These are phyloP conservation scores for Cyathus striatus DNA, from an alignment of 768 basidiomycete species.

Conservation along the genomic window DNA sequence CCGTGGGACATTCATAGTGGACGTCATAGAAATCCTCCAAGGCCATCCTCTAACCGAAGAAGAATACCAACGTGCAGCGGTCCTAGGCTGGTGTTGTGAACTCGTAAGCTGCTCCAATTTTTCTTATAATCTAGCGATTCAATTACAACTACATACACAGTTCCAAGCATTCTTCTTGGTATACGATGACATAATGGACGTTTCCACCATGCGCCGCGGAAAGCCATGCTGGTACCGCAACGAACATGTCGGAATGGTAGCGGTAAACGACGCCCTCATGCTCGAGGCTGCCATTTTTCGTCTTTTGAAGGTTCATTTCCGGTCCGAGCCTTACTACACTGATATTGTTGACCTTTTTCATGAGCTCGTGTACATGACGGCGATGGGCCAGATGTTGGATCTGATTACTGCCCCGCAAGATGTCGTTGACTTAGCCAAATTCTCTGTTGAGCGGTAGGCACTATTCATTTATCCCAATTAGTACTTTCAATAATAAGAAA, in stretches of 20 bases:
- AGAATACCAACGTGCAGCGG: slow-evolving; percentile 84
- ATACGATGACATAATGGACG: slow-evolving; percentile 97
- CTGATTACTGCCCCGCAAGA: slow-evolving; percentile 94
- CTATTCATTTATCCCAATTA: not conserved
- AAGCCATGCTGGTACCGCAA: slow-evolving; percentile 93
- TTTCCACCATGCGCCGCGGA: slow-evolving; percentile 85
- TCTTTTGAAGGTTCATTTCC: slow-evolving; percentile 85
- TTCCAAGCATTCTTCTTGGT: slow-evolving; percentile 98
- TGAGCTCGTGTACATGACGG: slow-evolving; percentile 87
- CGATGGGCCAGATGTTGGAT: slow-evolving; percentile 95
- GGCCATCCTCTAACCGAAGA: slow-evolving; percentile 68
- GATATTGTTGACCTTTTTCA: slow-evolving; percentile 90
- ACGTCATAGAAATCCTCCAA: slow-evolving; percentile 85
- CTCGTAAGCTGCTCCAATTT: slow-evolving; percentile 53
- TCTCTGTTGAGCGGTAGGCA: slow-evolving; percentile 76
- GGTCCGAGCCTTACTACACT: slow-evolving; percentile 73
- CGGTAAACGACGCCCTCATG: slow-evolving; percentile 97
- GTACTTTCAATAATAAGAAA: not conserved
- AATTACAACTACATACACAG: slow-evolving; percentile 31
- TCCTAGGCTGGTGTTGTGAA: slow-evolving; percentile 95
- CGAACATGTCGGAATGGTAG: slow-evolving; percentile 67
- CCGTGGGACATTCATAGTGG: slow-evolving; percentile 92
- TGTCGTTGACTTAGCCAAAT: slow-evolving; percentile 78
- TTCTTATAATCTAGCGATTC: not conserved
- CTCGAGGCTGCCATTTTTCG: slow-evolving; percentile 91